phyloP scores from a whole-genome alignment of 2,329 filamentous ascomycete genomes.

The Ophiostoma novo-ulmi region DNA sequence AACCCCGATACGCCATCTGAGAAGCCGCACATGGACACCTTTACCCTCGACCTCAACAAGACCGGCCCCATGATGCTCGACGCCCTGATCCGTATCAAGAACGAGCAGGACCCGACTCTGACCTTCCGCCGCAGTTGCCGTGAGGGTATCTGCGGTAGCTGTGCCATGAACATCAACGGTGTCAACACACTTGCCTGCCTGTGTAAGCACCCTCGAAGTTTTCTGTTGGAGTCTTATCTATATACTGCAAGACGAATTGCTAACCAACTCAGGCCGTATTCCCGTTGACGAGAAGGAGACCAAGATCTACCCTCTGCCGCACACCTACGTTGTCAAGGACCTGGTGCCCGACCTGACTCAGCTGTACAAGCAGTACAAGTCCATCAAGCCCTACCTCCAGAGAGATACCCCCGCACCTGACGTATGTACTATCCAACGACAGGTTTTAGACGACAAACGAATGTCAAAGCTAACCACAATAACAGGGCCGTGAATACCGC shows the following conservation, averaged over 20 bases:
- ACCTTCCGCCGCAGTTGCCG: constrained; percentile 94
- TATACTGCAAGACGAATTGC: background rate
- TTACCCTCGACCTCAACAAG: constrained; percentile 95
- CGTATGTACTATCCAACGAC: constrained; percentile 47
- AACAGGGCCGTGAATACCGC: constrained; percentile 81
- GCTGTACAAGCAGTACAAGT: constrained; percentile 99
- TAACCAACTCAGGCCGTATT: constrained; percentile 69
- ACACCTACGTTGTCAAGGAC: constrained; percentile 99
- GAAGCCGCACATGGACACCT: constrained; percentile 94
- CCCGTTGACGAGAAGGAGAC: constrained; percentile 78
- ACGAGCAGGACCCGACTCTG: constrained; percentile 92
- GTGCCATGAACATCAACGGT: constrained; percentile 99
- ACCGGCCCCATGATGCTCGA: constrained; percentile 98
- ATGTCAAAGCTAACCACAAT: background rate
- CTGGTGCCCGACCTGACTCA: constrained; percentile 95
- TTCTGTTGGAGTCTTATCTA: background rate
- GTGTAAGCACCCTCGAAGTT: constrained; percentile 59
- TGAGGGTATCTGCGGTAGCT: constrained; percentile 97
- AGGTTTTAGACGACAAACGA: background rate
- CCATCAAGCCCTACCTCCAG: constrained; percentile 97
- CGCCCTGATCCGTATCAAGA: constrained; percentile 96
- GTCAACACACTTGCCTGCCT: constrained; percentile 96
- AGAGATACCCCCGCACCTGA: constrained; percentile 77
- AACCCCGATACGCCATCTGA: constrained; percentile 86
- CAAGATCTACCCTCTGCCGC: constrained; percentile 95